Evolutionary conservation across 306 rosid species (phyloP), one percentile per base, ranked within the genome.

Genomic region (Fragaria ananassa): DNA sequence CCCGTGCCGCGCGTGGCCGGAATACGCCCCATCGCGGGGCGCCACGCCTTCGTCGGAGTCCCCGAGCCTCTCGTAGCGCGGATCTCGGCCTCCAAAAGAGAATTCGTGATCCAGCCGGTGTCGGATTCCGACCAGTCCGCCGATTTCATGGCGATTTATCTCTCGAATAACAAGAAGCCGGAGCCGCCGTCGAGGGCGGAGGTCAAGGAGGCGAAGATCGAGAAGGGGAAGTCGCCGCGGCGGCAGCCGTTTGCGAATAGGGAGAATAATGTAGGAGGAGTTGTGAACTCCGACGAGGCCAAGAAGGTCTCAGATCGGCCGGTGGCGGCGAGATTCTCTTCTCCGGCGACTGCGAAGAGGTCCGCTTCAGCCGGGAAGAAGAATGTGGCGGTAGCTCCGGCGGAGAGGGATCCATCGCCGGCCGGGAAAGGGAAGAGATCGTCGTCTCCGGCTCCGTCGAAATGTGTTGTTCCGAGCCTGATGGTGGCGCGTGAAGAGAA

Each of bases 371-470:
- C 78, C 0, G 91, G 91, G 18, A 91, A 79, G 86, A 92, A 79
- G 76, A 86, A 70, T 35, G 72, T 29, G 4, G 53, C 73, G 0
- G 51, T 57, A 0, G 23, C 82, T 0, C 50, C 29, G 56, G 84
- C 39, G 35, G 99, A 91, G 84, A 83, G 97, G 69, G 96, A 92
- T 50, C 97, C 98, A 10, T 92, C 99, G 0, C 97, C 93, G 1
- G 97, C 89, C 0, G 91, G 85, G 6, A 95, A 88, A 68, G 96
- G 81, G 35, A 95, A 87, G 87, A 61, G 99, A 54, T 91, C 99
- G 4, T 85, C 93, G 2, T 95, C 99, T 4, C 99, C 99, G 0
- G 98, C 82, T 19, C 99, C 98, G 6, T 92, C 99, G 0, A 95
- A 95, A 72, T 90, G 98, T 19, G 91, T 85, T 27, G 99, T 95